These are phyloP conservation scores for Lactifluus hygrophoroides DNA, from an alignment of 768 basidiomycete species.

Conservation along the genomic window DNA sequence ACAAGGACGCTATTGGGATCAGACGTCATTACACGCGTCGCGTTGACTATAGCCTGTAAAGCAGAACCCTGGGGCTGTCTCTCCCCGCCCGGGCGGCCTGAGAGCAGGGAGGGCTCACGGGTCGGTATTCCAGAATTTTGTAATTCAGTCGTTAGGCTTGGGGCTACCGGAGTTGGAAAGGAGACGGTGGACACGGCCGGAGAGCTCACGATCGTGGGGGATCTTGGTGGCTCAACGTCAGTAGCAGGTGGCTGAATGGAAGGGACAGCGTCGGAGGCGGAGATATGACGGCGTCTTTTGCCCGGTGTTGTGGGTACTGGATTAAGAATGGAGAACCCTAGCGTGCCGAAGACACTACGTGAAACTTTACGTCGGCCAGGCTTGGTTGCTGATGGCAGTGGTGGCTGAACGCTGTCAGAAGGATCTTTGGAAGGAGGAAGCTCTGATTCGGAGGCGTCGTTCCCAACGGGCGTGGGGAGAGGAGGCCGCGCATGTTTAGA, in stretches of 20 bases:
- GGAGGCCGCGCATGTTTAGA: conserved; percentile 25
- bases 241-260: background rate
- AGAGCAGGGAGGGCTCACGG: conserved; percentile 18
- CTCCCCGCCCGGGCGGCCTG: conserved; percentile 21
- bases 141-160: conserved; percentile 18
- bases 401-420: conserved; percentile 11
- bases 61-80: conserved; percentile 50
- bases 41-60: conserved; percentile 68
- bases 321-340: conserved; percentile 62
- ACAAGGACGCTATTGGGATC: conserved; percentile 67
- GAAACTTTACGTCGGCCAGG: conserved; percentile 36
- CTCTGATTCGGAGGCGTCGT: conserved; percentile 7
- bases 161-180: conserved; percentile 1
- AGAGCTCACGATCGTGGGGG: conserved; percentile 3
- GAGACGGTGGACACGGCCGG: conserved; percentile 9
- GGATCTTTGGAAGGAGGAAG: conserved; percentile 12
- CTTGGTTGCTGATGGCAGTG: conserved; percentile 12
- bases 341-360: conserved; percentile 62
- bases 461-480: background rate
- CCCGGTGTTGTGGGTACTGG: conserved; percentile 26
- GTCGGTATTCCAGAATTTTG: conserved; percentile 7
- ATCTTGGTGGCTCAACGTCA: background rate
- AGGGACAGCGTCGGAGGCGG: conserved; percentile 1
- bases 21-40: conserved; percentile 80
- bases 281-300: conserved; percentile 17